Evolutionary conservation across 2,329 filamentous ascomycete species (phyloP), one percentile per base, ranked within the genome.

Genomic region (Alternaria rosae): DNA sequence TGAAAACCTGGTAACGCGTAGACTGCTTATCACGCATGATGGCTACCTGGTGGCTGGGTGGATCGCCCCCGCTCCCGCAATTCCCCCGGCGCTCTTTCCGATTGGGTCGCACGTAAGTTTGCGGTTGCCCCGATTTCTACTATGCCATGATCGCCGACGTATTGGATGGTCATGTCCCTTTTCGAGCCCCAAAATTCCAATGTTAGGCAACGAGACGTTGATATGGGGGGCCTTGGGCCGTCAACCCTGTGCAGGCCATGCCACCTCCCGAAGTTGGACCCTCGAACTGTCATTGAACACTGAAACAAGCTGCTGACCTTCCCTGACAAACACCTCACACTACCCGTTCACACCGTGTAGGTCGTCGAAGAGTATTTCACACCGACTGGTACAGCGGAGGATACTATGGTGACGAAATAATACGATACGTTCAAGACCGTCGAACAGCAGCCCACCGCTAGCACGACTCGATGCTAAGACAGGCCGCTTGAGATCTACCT

Each of bases 351-450:
- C 0, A 17, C n/a, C 9, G 35, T 11, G n/a, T 17, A 10, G 35
- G 35, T 17, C 0, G 17, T 17, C 3, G 3, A 1, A 17, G 9
- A 38, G 5, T 0, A 1, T 38, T 11, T 38, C 2, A 38, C 17
- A 11, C 35, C 3, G 0, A 38, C 15, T 38, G 35, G n/a, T n/a
- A 38, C n/a, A 38, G 15, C n/a, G 0, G 9, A 38, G 15, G 1
- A 38, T n/a, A 38, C 35, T n/a, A 38, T 17, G 9, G 17, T 17
- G 4, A 38, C n/a, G 2, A 38, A 17, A 38, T 15, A 11, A 10
- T 2, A 11, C n/a, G 35, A 38, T 17, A 9, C 35, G 35, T 38
- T 38, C n/a, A 38, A 38, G 35, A 9, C 35, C 9, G 35, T 38
- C 5, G 35, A 38, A 38, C 35, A 38, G 35, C 35, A 17, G 0